These are phyloP conservation scores for Gyrodon lividus DNA, from an alignment of 768 basidiomycete genomes.

Conservation along the genomic window DNA sequence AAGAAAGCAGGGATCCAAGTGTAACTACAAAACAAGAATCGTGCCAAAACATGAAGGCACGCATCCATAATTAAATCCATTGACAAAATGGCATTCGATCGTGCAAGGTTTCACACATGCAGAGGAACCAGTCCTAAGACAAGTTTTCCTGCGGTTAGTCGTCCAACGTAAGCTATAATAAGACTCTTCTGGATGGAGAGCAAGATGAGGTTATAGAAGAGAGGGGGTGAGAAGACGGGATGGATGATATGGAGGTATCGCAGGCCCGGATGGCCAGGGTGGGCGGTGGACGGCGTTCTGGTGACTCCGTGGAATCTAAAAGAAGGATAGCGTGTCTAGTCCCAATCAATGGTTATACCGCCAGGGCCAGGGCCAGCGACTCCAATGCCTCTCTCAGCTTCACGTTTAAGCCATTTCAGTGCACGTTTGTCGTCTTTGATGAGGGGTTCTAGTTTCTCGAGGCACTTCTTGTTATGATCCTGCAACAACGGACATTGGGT, in stretches of 20 bases:
- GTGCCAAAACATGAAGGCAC: constrained; percentile 5
- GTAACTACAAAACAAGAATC: neutral
- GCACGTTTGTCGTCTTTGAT: constrained; percentile 80
- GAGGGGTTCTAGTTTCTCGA: constrained; percentile 59
- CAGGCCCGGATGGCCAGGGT: constrained; percentile 8
- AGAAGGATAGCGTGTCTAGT: constrained; percentile 34
- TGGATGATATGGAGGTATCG: constrained; percentile 21
- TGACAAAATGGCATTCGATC: constrained; percentile 18
- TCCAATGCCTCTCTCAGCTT: constrained; percentile 74
- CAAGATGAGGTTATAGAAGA: constrained; percentile 8
- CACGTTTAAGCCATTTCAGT: constrained; percentile 74
- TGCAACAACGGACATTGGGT: constrained; percentile 27
- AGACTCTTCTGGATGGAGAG: constrained; percentile 10
- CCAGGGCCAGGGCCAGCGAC: constrained; percentile 61
- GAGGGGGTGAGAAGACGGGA: constrained; percentile 1
- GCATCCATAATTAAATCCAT: constrained; percentile 23
- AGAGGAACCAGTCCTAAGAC: constrained; percentile 20
- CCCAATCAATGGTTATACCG: constrained; percentile 79
- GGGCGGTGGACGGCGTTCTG: neutral
- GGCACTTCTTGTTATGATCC: constrained; percentile 81
- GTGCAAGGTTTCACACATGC: constrained; percentile 13
- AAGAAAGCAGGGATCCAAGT: neutral
- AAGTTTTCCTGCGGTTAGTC: constrained; percentile 25
- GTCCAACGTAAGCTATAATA: constrained; percentile 25
- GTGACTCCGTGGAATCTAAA: constrained; percentile 3